These are phyloP conservation scores for Eucalyptus tenuipes DNA, from an alignment of 345 rosid species.

Conservation along the genomic window DNA sequence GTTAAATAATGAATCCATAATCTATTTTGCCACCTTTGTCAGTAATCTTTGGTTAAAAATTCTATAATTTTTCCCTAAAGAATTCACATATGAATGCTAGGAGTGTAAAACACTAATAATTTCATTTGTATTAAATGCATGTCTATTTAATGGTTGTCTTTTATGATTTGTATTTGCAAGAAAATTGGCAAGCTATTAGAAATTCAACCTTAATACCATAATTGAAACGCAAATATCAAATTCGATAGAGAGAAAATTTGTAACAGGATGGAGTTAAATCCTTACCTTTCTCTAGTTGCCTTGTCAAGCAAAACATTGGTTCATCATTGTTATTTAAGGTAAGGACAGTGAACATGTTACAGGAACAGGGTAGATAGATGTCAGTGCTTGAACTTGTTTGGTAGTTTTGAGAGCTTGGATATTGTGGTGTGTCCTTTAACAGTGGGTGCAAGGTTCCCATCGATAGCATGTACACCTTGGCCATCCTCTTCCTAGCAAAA, in stretches of 20 bases:
- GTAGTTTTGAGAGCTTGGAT: not conserved
- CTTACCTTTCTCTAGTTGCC: not conserved
- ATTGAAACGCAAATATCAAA: not conserved
- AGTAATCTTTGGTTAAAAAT: not conserved
- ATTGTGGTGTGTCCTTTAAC: not conserved
- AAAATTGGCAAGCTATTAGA: not conserved
- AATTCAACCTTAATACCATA: not conserved
- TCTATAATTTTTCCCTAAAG: not conserved
- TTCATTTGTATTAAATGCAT: not conserved
- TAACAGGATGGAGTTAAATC: not conserved
- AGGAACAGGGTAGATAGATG: not conserved
- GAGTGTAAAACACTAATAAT: not conserved
- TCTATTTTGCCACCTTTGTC: not conserved
- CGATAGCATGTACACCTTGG: not conserved
- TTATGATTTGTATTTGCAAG: not conserved
- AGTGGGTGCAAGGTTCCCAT: not conserved
- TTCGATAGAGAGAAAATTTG: not conserved
- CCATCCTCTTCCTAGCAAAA: not conserved
- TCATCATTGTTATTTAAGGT: not conserved
- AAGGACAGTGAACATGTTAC: not conserved
- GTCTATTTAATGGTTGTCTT: not conserved
- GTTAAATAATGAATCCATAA: not conserved
- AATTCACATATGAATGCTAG: not conserved
- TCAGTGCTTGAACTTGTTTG: not conserved
- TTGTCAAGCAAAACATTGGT: not conserved